Evolutionary conservation across 495 filamentous ascomycete genomes (phyloP).

Genomic region (Daldinia caldariorum): DNA sequence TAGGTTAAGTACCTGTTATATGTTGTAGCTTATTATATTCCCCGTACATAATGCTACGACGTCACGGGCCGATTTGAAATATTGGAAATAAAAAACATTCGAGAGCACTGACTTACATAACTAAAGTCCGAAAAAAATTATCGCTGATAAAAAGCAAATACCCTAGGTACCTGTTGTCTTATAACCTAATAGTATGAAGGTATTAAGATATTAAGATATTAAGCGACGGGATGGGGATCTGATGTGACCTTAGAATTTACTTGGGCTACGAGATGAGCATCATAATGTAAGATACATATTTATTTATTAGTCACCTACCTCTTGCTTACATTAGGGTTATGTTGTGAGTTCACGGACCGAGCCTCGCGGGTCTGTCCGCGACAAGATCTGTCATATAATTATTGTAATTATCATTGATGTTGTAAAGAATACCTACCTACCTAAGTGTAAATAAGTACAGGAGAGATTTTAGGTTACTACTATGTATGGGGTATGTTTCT

Average conservation of each 20-base stretch:
- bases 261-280: too few relatives aligned
- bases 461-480: too few relatives aligned
- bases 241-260: background rate
- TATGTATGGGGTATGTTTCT: too few relatives aligned
- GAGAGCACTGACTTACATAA: too few relatives aligned
- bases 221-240: background rate
- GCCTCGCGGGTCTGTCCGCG: background rate
- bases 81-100: background rate
- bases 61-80: background rate
- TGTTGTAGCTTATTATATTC: background rate
- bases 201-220: background rate
- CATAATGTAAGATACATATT: background rate
- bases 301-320: background rate
- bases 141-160: background rate
- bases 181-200: background rate
- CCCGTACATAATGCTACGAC: constrained; percentile 1
- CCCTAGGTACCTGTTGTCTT: too few relatives aligned
- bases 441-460: too few relatives aligned
- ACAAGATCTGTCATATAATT: too few relatives aligned
- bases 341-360: background rate
- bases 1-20: too few relatives aligned
- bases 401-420: too few relatives aligned
- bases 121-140: background rate
- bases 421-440: too few relatives aligned
- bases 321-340: background rate